Percentiles rank a stretch among this genome's conserved stretches.
phyloP scores from a whole-genome alignment of 2,329 filamentous ascomycete species.

The Malbranchea zuffiana region DNA sequence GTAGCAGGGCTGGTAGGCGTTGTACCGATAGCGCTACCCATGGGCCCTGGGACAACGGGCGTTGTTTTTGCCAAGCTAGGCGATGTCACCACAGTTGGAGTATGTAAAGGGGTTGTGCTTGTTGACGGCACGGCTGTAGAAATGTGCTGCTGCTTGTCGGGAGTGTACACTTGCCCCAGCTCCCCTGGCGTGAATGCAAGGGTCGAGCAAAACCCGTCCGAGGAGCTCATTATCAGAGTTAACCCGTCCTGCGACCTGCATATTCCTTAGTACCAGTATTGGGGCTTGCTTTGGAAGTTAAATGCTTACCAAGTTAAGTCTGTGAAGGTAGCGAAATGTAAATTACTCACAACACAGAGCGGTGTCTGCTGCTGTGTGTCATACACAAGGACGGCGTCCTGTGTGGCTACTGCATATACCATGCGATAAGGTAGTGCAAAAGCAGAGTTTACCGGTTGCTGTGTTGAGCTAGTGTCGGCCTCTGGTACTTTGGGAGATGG shows the following conservation, averaged over 20 bases:
- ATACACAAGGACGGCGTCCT: conserved; percentile 88
- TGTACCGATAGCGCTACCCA: no score
- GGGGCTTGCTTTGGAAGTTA: no score
- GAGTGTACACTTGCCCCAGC: conserved; percentile 69
- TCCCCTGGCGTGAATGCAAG: conserved; percentile 76
- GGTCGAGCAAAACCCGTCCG: conserved; percentile 92
- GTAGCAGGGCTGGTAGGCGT: conserved; percentile 36
- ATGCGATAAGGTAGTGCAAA: conserved; percentile 87
- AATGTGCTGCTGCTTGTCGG: conserved; percentile 24
- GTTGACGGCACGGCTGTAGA: conserved; percentile 40
- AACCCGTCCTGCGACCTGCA: conserved; percentile 62
- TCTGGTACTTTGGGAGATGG: conserved; percentile 45
- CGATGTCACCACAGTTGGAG: conserved; percentile 53
- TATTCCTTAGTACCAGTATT: no score
- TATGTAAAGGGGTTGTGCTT: conserved; percentile 59
- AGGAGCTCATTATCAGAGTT: conserved; percentile 87
- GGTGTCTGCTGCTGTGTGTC: conserved; percentile 95
- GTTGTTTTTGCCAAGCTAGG: conserved; percentile 45
- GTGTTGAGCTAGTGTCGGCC: conserved; percentile 38
- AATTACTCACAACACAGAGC: conserved; percentile 86
- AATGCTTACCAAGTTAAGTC: conserved; percentile 75
- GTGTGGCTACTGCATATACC: conserved; percentile 92
- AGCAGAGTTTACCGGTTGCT: conserved; percentile 48
- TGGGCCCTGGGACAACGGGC: conserved; percentile 49
- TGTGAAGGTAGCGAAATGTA: conserved; percentile 95